Evolutionary conservation across 176 grass and related monocot genomes (phyloP).

Genomic region (Avena insularis): DNA sequence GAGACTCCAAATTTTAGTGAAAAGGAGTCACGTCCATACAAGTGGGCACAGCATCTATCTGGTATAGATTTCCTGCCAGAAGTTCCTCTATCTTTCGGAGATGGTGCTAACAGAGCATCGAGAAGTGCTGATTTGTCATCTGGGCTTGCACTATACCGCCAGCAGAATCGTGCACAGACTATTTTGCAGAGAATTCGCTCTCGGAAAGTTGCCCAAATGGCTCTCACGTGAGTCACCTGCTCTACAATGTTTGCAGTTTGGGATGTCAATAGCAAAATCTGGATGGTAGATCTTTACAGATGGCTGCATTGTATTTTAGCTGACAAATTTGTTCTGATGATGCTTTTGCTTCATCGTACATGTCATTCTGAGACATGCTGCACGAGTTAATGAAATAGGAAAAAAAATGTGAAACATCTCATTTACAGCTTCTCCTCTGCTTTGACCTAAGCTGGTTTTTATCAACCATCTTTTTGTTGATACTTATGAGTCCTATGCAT

Average conservation of each 20-base stretch:
- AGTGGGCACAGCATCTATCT: slow-evolving; percentile 96
- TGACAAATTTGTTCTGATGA: slow-evolving; percentile 47
- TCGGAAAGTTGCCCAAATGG: slow-evolving; percentile 81
- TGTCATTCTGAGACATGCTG: slow-evolving; percentile 44
- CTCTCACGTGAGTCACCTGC: slow-evolving; percentile 94
- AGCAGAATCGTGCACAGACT: slow-evolving; percentile 75
- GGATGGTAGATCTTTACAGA: slow-evolving; percentile 48
- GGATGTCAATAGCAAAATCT: slow-evolving; percentile 47
- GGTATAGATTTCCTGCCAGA: slow-evolving; percentile 95
- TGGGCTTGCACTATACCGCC: slow-evolving; percentile 73
- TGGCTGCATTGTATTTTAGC: slow-evolving; percentile 50
- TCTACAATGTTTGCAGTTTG: slow-evolving; percentile 60
- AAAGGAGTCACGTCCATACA: slow-evolving; percentile 85
- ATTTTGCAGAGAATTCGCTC: slow-evolving; percentile 96
- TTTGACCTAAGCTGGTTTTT: not conserved
- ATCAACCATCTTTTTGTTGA: slow-evolving; percentile 8
- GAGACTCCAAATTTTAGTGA: slow-evolving; percentile 72
- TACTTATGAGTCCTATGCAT: slow-evolving; percentile 38
- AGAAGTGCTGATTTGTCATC: slow-evolving; percentile 69
- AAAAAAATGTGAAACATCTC: too few relatives aligned
- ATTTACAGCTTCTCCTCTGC: too few relatives aligned
- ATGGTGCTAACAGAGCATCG: slow-evolving; percentile 42
- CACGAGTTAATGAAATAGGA: slow-evolving; percentile 49
- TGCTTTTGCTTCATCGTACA: slow-evolving; percentile 49
- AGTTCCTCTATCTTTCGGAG: slow-evolving; percentile 52